Percentiles rank a stretch among this genome's conserved stretches.
Evolutionary conservation across 1,284 basidiomycete genomes (phyloP).

Genomic region (Bjerkandera adusta): DNA sequence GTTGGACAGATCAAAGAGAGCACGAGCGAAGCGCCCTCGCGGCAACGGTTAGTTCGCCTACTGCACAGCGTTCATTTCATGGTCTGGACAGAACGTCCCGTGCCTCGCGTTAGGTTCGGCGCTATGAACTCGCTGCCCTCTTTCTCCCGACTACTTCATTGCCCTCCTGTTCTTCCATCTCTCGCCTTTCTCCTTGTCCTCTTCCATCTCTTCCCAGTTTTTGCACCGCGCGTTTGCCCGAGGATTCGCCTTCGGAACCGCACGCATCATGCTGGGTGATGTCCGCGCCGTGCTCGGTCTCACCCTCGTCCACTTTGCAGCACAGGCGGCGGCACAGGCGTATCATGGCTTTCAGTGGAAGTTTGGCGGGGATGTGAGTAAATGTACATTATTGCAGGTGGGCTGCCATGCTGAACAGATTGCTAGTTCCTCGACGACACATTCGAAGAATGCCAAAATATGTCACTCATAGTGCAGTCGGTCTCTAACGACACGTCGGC

Average conservation of each 20-base stretch:
- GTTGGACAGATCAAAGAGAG: no score
- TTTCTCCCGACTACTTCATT: neutral
- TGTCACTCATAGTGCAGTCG: slow-evolving; percentile 17
- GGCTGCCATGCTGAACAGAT: neutral
- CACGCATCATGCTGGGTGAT: neutral
- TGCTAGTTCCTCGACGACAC: slow-evolving; percentile 16
- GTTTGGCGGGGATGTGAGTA: slow-evolving; percentile 21
- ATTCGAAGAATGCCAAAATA: slow-evolving; percentile 22
- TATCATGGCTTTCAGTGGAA: slow-evolving; percentile 25
- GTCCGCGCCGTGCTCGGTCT: neutral
- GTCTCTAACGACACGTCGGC: slow-evolving; percentile 15
- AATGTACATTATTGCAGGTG: neutral
- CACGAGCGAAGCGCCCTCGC: no score
- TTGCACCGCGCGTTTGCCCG: no score
- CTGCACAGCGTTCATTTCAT: slow-evolving; percentile 1
- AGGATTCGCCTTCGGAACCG: no score
- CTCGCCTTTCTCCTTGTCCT: no score
- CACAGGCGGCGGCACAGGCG: slow-evolving; percentile 12
- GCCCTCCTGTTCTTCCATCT: no score
- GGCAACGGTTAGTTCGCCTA: no score
- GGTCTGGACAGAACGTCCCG: slow-evolving; percentile 1
- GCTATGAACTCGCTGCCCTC: neutral
- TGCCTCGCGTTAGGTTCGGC: no score
- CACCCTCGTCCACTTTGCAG: neutral
- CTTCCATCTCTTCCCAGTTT: no score